Evolutionary conservation across 257 asterid genomes (phyloP), one percentile per base, ranked within the genome.

Genomic region (Schizonepeta tenuifolia): DNA sequence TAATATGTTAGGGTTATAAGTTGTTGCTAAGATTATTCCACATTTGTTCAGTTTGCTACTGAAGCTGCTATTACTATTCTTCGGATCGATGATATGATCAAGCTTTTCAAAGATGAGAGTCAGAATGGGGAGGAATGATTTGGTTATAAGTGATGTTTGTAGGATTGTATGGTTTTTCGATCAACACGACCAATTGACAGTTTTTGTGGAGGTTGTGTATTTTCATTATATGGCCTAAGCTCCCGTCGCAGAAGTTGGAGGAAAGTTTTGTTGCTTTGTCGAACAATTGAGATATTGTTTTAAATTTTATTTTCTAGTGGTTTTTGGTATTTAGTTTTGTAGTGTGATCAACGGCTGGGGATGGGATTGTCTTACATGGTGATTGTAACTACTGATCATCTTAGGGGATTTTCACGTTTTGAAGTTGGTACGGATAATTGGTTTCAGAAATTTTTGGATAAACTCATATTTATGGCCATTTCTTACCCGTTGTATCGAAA

Each of bases 1-100:
- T 7, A 65, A 13, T 5, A 20, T 71, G 22, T 59, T 44, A 17
- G 11, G 7, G 20, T 13, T 17, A 60, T 20, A 62, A 24, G 11
- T 26, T 20, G 7, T 43, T 21, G 4, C n/a, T 64, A 7, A 26
- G 38, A 22, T 21, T 31, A 46, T 72, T 35, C 9, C 44, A 10
- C 68, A 35, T 51, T 26, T 59, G 65, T 10, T 44, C 90, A 94
- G 99, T 91, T 94, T 90, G 98, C 99, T 15, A 94, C 99, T 2
- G 99, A 94, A 84, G 99, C 96, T 8, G 97, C 97, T 53, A 91
- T 93, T 63, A 91, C 98, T n/a, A 91, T 93, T 84, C 97, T 94
- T 77, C 94, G 99, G 35, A 94, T 94, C 5, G 97, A 94, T 79
- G 97, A 94, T 89, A 91, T 91, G 98, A 89, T 94, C 82, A 91